Percentiles rank a stretch among this genome's conserved stretches.
These are phyloP conservation scores for Chrysosporium keratinophilum DNA, from an alignment of 2,329 filamentous ascomycete genomes.

Conservation along the genomic window DNA sequence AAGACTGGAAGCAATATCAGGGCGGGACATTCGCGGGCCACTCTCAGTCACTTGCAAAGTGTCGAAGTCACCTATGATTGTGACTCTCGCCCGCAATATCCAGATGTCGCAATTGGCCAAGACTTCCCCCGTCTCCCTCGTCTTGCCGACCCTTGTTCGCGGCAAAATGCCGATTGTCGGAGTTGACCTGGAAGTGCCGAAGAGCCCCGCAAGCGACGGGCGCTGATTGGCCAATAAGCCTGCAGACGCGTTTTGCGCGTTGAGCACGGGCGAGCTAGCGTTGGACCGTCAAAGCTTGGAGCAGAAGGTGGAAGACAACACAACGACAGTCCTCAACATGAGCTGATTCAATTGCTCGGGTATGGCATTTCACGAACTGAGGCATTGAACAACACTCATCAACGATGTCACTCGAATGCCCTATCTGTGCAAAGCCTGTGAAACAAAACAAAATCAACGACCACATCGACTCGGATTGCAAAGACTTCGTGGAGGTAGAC, in stretches of 20 bases:
- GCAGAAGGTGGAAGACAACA: neutral
- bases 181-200: neutral
- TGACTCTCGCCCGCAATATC: too few species aligned
- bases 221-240: neutral
- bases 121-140: neutral
- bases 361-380: neutral
- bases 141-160: neutral
- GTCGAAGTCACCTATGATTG: too few species aligned
- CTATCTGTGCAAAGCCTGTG: slow-evolving; percentile 64
- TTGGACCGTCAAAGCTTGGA: neutral
- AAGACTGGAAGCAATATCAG: neutral
- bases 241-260: neutral
- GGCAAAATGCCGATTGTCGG: neutral
- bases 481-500: slow-evolving; percentile 49
- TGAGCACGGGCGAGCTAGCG: neutral
- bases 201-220: neutral
- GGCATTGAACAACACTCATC: neutral
- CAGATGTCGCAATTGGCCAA: neutral
- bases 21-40: neutral
- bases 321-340: neutral
- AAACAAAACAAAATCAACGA: slow-evolving; percentile 68
- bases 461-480: slow-evolving; percentile 79
- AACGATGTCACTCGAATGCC: slow-evolving; percentile 53
- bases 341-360: neutral
- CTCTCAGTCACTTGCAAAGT: neutral